Conservation (phyloP, 2,329 filamentous ascomycete genomes). For the Colletotrichum sp. region DNA sequence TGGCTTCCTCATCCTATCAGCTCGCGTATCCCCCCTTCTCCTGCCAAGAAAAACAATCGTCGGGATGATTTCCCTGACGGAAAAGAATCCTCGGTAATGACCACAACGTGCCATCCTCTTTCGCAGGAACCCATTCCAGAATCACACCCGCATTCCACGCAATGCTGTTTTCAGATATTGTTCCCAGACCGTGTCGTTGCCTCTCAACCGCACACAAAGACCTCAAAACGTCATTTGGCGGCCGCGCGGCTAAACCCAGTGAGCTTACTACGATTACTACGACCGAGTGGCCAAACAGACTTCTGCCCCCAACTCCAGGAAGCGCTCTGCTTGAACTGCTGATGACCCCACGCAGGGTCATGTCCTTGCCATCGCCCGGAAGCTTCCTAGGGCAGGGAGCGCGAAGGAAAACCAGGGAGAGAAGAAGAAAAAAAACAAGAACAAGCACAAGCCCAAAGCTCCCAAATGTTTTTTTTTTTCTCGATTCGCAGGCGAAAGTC, state of each 20-base stretch:
- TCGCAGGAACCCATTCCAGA: not conserved
- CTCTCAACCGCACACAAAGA: not conserved
- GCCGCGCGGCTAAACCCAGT: not conserved
- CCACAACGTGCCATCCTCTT: not conserved
- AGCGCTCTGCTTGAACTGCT: not conserved
- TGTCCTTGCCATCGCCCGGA: not conserved
- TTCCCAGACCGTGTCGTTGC: not conserved
- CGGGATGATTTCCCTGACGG: not conserved
- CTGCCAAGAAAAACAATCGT: not conserved
- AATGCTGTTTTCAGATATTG: not conserved
- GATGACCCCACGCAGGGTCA: not conserved
- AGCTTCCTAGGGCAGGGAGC: not conserved
- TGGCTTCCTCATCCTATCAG: not conserved
- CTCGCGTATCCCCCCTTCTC: not conserved
- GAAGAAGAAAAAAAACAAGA: not conserved
- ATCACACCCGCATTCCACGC: not conserved
- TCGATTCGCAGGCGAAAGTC: constrained; percentile 2
- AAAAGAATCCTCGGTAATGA: not conserved
- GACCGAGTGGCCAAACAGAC: not conserved
- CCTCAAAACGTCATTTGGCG: not conserved
- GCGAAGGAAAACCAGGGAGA: not conserved
- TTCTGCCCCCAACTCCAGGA: not conserved
- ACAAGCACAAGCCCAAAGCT: not conserved
- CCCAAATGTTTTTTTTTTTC: not conserved
- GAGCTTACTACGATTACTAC: not conserved